Base-by-base conservation (phyloP, 768 basidiomycete genomes). In the Hirschioporus abietinus region DNA sequence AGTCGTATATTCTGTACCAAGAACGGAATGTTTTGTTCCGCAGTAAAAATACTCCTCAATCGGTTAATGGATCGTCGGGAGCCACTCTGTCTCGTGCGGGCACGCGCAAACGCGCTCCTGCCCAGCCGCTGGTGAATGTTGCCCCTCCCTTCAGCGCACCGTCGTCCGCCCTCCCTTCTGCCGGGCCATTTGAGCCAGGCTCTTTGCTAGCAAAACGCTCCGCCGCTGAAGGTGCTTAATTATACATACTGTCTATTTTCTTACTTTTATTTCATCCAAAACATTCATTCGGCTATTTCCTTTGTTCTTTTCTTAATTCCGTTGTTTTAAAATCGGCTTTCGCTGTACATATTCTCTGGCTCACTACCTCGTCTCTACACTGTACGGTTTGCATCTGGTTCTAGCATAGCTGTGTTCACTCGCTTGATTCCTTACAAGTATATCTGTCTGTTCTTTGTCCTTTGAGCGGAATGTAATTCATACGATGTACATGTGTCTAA, bases 1-100 rank as follows among this genome's bases (percentile, higher is more conserved):
- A 94, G 92, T 94, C 93, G 1, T 93, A 93, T 73, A 87, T 93
- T 62, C 81, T 94, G 23, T 82, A 89, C 71, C 92, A 93, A 77
- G 92, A 93, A 72, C 86, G 88, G 57, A 84, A 89, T 67, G 83
- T 92, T 66, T 81, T 90, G 17, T 86, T 86, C 71, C 82, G 80
- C 64, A 78, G 80, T 23, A 80, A 78, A 67, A 70, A 76, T 6
- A 62, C 35, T 9, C 30, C 71, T 7, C 8, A 66, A 17, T 30
- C 42, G 42, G 42, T 68, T 20, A 66, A 63, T 17, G 64, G 63
- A n/a, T 42, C 66, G 57, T 66, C 72, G n/a, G 74, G 76, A 64
- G 70, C 71, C 26, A 69, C 73, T 1, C 75, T 81, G 23, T 68
- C 77, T 23, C 80, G 80, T 18, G 71, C 82, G 8, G 74, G 76